A percentile compares a stretch with the other conserved stretches of the same genome.
phyloP scores from a whole-genome alignment of 257 asterid genomes.

The Ilex asprella region DNA sequence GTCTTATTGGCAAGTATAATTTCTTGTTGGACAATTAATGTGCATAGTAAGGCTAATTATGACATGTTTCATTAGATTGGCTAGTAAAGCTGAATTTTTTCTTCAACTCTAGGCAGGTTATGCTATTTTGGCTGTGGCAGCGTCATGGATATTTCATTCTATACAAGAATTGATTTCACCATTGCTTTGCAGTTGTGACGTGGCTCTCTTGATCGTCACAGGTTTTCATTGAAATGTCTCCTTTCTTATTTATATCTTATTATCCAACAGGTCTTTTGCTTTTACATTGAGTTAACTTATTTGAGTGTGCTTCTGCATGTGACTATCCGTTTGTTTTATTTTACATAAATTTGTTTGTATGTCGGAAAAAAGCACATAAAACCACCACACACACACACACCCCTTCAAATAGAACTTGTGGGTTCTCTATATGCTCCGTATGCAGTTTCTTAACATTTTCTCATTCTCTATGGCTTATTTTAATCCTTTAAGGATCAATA shows the following conservation, averaged over 20 bases:
- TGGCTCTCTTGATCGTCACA: conserved; percentile 68
- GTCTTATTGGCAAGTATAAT: conserved; percentile 69
- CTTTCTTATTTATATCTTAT: conserved; percentile 10
- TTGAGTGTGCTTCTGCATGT: conserved; percentile 2
- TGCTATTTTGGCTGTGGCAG: conserved; percentile 83
- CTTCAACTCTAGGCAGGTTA: conserved; percentile 83
- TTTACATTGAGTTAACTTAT: neutral
- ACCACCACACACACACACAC: too few species aligned
- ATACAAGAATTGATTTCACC: conserved; percentile 45
- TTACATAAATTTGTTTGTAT: too few species aligned
- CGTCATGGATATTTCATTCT: conserved; percentile 62
- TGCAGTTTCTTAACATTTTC: too few species aligned
- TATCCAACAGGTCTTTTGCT: neutral
- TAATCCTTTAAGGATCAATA: too few species aligned
- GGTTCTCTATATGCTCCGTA: too few species aligned
- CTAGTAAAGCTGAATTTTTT: conserved; percentile 26
- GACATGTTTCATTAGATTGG: neutral
- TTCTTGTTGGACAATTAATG: neutral
- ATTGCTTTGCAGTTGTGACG: conserved; percentile 80
- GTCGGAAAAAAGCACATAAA: too few species aligned
- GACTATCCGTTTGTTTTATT: too few species aligned
- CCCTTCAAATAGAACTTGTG: too few species aligned
- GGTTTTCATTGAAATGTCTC: conserved; percentile 33
- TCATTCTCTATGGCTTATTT: too few species aligned
- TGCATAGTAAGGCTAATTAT: neutral